These are phyloP conservation scores for Prunus campanulata DNA, from an alignment of 306 rosid genomes.

Conservation along the genomic window DNA sequence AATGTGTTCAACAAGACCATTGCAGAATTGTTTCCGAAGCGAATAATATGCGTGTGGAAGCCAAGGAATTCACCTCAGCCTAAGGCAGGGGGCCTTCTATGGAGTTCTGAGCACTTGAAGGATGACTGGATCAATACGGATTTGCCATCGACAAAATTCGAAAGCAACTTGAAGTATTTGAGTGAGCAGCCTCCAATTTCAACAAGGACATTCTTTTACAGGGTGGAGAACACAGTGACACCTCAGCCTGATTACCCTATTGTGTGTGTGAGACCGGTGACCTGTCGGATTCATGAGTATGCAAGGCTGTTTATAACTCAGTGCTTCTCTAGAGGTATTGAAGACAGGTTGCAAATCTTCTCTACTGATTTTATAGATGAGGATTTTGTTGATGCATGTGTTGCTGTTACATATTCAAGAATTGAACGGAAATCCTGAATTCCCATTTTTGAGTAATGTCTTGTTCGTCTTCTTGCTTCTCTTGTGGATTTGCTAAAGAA, in stretches of 20 bases:
- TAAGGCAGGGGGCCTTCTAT: constrained; percentile 48
- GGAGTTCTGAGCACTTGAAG: constrained; percentile 57
- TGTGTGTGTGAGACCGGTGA: constrained; percentile 72
- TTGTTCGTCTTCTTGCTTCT: too few species aligned
- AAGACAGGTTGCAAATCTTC: constrained; percentile 59
- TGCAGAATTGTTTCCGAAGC: constrained; percentile 60
- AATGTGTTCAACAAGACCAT: constrained; percentile 55
- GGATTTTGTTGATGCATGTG: constrained; percentile 91
- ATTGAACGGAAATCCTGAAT: constrained; percentile 48
- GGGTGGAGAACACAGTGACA: constrained; percentile 88
- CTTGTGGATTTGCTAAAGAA: too few species aligned
- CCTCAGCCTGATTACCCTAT: constrained; percentile 69
- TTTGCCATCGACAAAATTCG: constrained; percentile 79
- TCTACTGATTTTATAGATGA: constrained; percentile 76
- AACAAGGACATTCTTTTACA: constrained; percentile 63
- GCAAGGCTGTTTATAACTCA: constrained; percentile 67
- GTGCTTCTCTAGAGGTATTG: constrained; percentile 42
- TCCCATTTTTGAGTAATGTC: too few species aligned
- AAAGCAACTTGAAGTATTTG: constrained; percentile 67
- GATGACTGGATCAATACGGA: constrained; percentile 88
- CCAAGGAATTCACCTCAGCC: constrained; percentile 66
- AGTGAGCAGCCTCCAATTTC: constrained; percentile 57
- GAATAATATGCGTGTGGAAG: constrained; percentile 82
- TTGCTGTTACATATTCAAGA: constrained; percentile 68
- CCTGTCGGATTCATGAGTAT: constrained; percentile 59